Evolutionary conservation across 345 rosid genomes (phyloP), one percentile per base, ranked within the genome.

Genomic region (Syzygium aqueum): DNA sequence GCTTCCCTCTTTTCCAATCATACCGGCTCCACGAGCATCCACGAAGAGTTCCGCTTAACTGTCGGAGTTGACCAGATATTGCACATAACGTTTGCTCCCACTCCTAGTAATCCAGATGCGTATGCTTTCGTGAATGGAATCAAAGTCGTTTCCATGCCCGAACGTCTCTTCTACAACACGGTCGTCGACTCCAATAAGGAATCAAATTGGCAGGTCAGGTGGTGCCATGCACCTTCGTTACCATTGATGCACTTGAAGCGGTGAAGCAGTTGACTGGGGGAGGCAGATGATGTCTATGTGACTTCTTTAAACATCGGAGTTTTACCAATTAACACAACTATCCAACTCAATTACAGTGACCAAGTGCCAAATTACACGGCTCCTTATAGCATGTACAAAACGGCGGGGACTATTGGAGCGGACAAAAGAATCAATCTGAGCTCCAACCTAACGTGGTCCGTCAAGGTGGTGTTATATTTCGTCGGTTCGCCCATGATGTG

Each of bases 101-200:
- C n/a, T n/a, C n/a, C n/a, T n/a, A n/a, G n/a, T 11, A 65, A 53
- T 14, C 53, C 89, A 17, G 53, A 84, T 8, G 51, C 93, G 9
- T 90, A 77, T 37, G 92, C 91, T 37, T 88, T 92, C 40, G 84
- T 92, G 86, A 92, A 91, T 40, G 92, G 91, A 30, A 88, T 92
- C 8, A 91, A 92, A 85, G 49, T 92, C 21, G 89, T 92, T 37
- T 91, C 93, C n/a, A 88, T 91, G 89, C 93, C 94, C 1, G 16
- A 40, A n/a, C 6, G 54, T 84, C 91, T 90, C 8, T 90, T 88
- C 57, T 91, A 89, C 53, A 43, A 28, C 16, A 0, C 52, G 9
- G 7, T 9, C 3, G 5, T 23, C 25, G 86, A 52, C 56, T 27
- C 53, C 8, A 17, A 1, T 3, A n/a, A 22, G 77, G 43, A 65